These are phyloP conservation scores for Centaurea solstitialis DNA, from an alignment of 129 eudicot species.

Conservation along the genomic window DNA sequence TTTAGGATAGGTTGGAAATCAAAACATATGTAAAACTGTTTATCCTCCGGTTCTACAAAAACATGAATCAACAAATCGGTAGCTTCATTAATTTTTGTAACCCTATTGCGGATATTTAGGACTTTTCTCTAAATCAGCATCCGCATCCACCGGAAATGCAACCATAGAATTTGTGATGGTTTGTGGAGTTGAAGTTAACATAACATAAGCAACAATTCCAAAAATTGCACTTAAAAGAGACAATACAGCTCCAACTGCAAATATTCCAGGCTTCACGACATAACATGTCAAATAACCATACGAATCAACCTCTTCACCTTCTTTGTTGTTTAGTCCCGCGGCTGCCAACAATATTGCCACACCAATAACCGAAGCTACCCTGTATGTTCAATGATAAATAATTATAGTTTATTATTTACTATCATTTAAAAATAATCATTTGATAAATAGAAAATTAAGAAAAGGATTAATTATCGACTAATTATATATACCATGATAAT, in stretches of 20 bases:
- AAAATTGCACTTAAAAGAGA: constrained; percentile 27
- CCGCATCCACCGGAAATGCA: background rate
- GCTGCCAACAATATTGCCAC: constrained; percentile 28
- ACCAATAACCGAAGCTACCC: constrained; percentile 25
- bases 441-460: background rate
- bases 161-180: background rate
- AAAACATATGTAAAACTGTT: too few species aligned
- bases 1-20: too few species aligned
- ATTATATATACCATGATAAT: constrained; percentile 35
- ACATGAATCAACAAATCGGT: background rate
- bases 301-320: constrained; percentile 7
- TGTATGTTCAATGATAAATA: background rate
- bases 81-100: background rate
- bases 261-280: constrained; percentile 34
- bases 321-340: constrained; percentile 8
- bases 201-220: constrained; percentile 27
- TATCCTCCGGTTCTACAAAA: too few species aligned
- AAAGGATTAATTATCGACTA: too few species aligned
- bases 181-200: background rate
- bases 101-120: background rate
- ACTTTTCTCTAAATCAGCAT: constrained; percentile 25
- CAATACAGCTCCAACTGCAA: constrained; percentile 33
- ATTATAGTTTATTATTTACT: background rate
- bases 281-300: constrained; percentile 24
- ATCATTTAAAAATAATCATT: background rate